Percentiles rank a stretch among this genome's conserved stretches.
Evolutionary conservation across 306 rosid species (phyloP).

Genomic region (Mimosa pudica): DNA sequence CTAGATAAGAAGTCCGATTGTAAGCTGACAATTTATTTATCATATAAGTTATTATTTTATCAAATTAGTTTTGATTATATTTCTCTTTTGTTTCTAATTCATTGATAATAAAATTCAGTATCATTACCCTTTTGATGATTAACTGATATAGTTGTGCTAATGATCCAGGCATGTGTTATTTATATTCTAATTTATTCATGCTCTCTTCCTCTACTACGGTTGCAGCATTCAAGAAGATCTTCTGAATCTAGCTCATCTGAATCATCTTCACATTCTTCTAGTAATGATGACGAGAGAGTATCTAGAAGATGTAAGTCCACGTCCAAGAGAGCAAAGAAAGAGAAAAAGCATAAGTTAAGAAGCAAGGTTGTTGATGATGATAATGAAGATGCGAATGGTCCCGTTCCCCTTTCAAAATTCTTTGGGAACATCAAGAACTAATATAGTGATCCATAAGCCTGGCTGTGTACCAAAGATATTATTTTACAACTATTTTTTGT

Average conservation of each 20-base stretch:
- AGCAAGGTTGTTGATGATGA: slow-evolving; percentile 58
- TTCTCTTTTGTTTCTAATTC: slow-evolving; percentile 4
- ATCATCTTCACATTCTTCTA: slow-evolving; percentile 64
- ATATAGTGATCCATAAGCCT: slow-evolving; percentile 34
- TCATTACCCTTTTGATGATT: neutral
- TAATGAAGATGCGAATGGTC: slow-evolving; percentile 64
- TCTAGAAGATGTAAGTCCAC: slow-evolving; percentile 83
- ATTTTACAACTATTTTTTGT: slow-evolving; percentile 25
- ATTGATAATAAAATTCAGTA: neutral
- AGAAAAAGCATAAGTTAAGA: slow-evolving; percentile 74
- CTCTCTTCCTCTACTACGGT: slow-evolving; percentile 33
- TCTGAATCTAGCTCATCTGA: slow-evolving; percentile 74
- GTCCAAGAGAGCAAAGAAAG: slow-evolving; percentile 83
- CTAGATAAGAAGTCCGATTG: slow-evolving; percentile 21
- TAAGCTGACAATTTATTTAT: neutral
- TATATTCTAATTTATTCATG: neutral
- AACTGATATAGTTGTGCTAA: neutral
- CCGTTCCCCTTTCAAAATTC: slow-evolving; percentile 90
- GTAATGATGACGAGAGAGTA: slow-evolving; percentile 70
- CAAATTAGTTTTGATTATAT: slow-evolving; percentile 18
- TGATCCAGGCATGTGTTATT: slow-evolving; percentile 14
- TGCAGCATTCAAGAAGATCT: slow-evolving; percentile 80
- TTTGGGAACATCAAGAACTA: slow-evolving; percentile 67
- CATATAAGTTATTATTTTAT: neutral
- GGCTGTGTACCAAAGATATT: slow-evolving; percentile 45